Evolutionary conservation across 2,329 filamentous ascomycete species (phyloP).

Genomic region (Scytalidium sp.): DNA sequence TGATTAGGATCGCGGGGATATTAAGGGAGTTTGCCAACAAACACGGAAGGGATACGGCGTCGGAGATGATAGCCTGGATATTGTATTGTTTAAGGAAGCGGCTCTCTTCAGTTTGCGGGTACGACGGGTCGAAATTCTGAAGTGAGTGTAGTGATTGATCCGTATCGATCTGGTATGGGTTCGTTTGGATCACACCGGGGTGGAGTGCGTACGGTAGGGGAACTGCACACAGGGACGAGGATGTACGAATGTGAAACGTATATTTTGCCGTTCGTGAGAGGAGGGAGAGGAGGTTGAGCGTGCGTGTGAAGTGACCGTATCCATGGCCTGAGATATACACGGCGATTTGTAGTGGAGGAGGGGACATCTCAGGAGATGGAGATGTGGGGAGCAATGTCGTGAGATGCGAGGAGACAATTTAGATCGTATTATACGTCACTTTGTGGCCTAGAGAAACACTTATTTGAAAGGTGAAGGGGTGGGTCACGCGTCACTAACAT

Average conservation of each 20-base stretch:
- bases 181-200: constrained; percentile 9
- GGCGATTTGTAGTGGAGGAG: constrained; percentile 14
- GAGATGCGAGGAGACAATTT: too few species aligned
- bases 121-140: constrained; percentile 5
- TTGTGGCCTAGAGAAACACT: too few species aligned
- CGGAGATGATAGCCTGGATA: constrained; percentile 8
- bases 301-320: constrained; percentile 27
- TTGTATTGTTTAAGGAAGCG: constrained; percentile 7
- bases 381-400: too few species aligned
- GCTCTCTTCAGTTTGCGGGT: constrained; percentile 6
- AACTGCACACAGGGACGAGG: constrained; percentile 5
- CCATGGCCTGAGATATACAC: constrained; percentile 9
- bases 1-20: constrained; percentile 10
- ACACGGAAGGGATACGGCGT: constrained; percentile 9
- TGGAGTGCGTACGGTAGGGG: constrained; percentile 6
- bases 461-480: too few species aligned
- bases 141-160: constrained; percentile 9
- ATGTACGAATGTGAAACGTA: constrained; percentile 12
- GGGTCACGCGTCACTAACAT: too few species aligned
- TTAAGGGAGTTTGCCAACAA: constrained; percentile 6
- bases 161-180: constrained; percentile 10
- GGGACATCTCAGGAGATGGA: constrained; percentile 1
- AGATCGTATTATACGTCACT: too few species aligned
- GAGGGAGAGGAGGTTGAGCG: constrained; percentile 33
- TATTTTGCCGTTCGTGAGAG: constrained; percentile 14